Percentiles rank a stretch among this genome's conserved stretches.
phyloP scores from a whole-genome alignment of 352 stramenopile genomes.

The Globisporangium emineosum region DNA sequence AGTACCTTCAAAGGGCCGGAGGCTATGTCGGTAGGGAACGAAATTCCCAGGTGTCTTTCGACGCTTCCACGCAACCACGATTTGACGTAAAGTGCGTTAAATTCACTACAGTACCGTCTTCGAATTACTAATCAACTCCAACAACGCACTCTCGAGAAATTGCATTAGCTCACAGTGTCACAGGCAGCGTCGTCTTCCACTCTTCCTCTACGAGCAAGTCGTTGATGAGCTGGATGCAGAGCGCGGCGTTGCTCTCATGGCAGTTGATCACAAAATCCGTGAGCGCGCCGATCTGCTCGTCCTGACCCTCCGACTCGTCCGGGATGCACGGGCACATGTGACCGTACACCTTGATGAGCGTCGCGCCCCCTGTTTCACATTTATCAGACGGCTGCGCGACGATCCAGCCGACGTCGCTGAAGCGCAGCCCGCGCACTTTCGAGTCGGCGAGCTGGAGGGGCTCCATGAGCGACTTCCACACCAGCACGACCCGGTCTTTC shows the following conservation, averaged over 20 bases:
- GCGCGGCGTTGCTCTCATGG: slow-evolving; percentile 30
- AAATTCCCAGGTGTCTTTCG: no score
- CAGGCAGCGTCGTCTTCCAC: slow-evolving; percentile 27
- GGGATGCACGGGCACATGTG: slow-evolving; percentile 10
- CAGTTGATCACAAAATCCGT: slow-evolving; percentile 37
- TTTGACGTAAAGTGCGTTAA: no score
- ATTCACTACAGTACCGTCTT: neutral
- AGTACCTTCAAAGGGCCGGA: no score
- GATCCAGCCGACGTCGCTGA: slow-evolving; percentile 33
- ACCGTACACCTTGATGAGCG: slow-evolving; percentile 15
- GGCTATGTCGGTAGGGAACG: no score
- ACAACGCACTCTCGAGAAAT: neutral
- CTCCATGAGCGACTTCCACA: slow-evolving; percentile 46
- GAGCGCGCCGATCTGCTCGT: slow-evolving; percentile 31
- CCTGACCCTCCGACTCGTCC: slow-evolving; percentile 20
- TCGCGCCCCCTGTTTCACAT: neutral
- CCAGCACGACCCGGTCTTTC: slow-evolving; percentile 28
- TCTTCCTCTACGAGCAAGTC: slow-evolving; percentile 43
- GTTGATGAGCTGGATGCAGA: slow-evolving; percentile 28
- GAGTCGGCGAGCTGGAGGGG: slow-evolving; percentile 33
- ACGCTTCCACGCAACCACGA: no score
- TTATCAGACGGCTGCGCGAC: slow-evolving; percentile 11
- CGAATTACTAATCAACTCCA: neutral
- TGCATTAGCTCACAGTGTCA: slow-evolving; percentile 9
- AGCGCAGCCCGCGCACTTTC: slow-evolving; percentile 29